Percentiles rank a stretch among this genome's conserved stretches.
phyloP scores from a whole-genome alignment of 257 asterid species.

The Rubia yunnanensis region DNA sequence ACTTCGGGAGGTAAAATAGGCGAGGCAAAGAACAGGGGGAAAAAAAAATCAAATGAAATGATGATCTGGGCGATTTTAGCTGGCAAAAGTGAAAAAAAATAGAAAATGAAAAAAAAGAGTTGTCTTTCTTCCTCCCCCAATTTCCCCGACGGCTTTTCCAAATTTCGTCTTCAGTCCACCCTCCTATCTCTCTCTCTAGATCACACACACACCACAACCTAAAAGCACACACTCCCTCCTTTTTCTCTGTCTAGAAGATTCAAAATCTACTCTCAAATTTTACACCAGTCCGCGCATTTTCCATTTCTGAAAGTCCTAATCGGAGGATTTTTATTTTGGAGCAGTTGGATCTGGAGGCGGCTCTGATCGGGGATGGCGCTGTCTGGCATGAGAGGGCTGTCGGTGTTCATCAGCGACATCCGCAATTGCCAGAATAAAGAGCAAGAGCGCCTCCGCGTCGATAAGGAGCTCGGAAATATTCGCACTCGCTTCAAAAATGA shows the following conservation, averaged over 20 bases:
- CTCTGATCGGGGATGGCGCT: constrained; percentile 62
- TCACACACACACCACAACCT: constrained; percentile 37
- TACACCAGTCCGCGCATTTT: not conserved
- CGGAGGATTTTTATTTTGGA: constrained; percentile 8
- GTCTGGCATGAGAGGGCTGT: constrained; percentile 98
- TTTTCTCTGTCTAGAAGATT: constrained; percentile 19
- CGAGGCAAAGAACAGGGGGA: not conserved
- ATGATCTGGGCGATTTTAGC: not conserved
- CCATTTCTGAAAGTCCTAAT: not conserved
- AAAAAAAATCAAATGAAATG: not conserved
- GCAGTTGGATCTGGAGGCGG: constrained; percentile 47
- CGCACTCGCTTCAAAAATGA: constrained; percentile 92
- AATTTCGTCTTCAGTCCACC: constrained; percentile 24
- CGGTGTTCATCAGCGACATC: constrained; percentile 94
- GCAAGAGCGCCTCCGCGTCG: constrained; percentile 95
- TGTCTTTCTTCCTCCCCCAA: constrained; percentile 44
- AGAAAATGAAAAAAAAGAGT: constrained; percentile 24
- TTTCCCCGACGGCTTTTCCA: constrained; percentile 43
- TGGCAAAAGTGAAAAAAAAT: constrained; percentile 3
- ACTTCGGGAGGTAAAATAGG: not conserved
- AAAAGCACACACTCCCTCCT: constrained; percentile 13
- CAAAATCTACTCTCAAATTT: not conserved
- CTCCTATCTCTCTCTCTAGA: constrained; percentile 57
- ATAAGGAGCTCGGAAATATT: constrained; percentile 87
- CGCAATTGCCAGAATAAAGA: constrained; percentile 97